Evolutionary conservation across 306 rosid genomes (phyloP).

Genomic region (Inga laurina): DNA sequence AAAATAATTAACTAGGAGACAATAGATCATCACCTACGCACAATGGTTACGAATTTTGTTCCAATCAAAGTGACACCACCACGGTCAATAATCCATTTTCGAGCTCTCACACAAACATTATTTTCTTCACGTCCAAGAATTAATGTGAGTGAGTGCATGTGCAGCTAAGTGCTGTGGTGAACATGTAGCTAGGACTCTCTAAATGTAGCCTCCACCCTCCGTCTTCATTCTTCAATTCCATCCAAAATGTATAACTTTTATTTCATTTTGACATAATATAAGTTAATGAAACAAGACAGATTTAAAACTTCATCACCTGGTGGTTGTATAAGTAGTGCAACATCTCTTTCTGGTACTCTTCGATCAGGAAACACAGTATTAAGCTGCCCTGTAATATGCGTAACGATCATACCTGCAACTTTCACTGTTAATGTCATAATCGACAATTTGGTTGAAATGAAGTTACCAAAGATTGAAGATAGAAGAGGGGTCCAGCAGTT

Average conservation of each 20-base stretch:
- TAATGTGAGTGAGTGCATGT: conserved; percentile 56
- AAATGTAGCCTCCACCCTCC: conserved; percentile 87
- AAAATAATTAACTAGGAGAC: too few relatives aligned
- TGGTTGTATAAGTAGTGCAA: conserved; percentile 46
- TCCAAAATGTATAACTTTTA: neutral
- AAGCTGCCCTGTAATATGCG: conserved; percentile 60
- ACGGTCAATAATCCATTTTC: conserved; percentile 73
- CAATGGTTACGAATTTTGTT: conserved; percentile 60
- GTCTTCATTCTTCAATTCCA: conserved; percentile 61
- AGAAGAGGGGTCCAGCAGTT: too few relatives aligned
- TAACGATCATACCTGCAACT: conserved; percentile 51
- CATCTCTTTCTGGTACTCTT: conserved; percentile 61
- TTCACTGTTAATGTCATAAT: too few relatives aligned
- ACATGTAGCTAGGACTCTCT: conserved; percentile 76
- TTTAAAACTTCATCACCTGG: neutral
- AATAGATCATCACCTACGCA: conserved; percentile 41
- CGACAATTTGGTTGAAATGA: too few relatives aligned
- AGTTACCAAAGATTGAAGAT: neutral
- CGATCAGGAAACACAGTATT: conserved; percentile 42
- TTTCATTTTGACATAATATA: too few relatives aligned
- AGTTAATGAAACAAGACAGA: too few relatives aligned
- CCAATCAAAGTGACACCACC: conserved; percentile 67
- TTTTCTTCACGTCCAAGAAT: conserved; percentile 54
- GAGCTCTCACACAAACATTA: conserved; percentile 62
- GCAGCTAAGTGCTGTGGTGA: conserved; percentile 64